Percentiles rank a stretch among this genome's conserved stretches.
Evolutionary conservation across 1,139 yeast genomes (phyloP).

Genomic region (Tardiomyces blankii): DNA sequence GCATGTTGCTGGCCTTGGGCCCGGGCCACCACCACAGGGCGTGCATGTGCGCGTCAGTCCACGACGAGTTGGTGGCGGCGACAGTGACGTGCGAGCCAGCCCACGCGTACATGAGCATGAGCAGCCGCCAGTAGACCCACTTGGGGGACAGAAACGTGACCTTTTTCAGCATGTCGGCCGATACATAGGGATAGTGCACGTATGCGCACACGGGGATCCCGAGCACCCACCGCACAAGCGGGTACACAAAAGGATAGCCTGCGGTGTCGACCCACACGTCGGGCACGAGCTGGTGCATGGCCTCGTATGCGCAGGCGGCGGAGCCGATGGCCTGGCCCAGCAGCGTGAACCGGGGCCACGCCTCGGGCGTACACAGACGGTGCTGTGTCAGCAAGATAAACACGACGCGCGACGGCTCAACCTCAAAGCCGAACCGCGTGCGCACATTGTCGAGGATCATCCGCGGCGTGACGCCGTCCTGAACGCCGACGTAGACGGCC

Average conservation of each 20-base stretch:
- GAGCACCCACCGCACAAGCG: slow-evolving; percentile 42
- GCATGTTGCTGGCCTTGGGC: slow-evolving; percentile 23
- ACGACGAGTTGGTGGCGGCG: slow-evolving; percentile 73
- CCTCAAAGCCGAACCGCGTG: slow-evolving; percentile 55
- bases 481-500: slow-evolving; percentile 67
- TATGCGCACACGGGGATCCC: slow-evolving; percentile 73
- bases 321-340: slow-evolving; percentile 86
- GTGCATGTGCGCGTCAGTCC: slow-evolving; percentile 74
- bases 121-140: slow-evolving; percentile 56
- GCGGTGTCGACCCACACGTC: slow-evolving; percentile 93
- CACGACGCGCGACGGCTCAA: slow-evolving; percentile 43
- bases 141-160: slow-evolving; percentile 30
- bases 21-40: slow-evolving; percentile 41
- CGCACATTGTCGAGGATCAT: slow-evolving; percentile 48
- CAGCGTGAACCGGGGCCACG: slow-evolving; percentile 75
- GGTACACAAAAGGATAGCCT: slow-evolving; percentile 85
- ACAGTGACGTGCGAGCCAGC: slow-evolving; percentile 59
- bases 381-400: slow-evolving; percentile 60
- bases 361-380: slow-evolving; percentile 51
- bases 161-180: slow-evolving; percentile 61
- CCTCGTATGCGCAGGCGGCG: slow-evolving; percentile 55
- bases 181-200: slow-evolving; percentile 89
- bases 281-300: slow-evolving; percentile 58
- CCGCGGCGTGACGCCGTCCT: slow-evolving; percentile 34
- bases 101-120: slow-evolving; percentile 51